A percentile compares a stretch with the other conserved stretches of the same genome.
phyloP scores from a whole-genome alignment of 805 yeast genomes.

The Kuraishia piskuri region DNA sequence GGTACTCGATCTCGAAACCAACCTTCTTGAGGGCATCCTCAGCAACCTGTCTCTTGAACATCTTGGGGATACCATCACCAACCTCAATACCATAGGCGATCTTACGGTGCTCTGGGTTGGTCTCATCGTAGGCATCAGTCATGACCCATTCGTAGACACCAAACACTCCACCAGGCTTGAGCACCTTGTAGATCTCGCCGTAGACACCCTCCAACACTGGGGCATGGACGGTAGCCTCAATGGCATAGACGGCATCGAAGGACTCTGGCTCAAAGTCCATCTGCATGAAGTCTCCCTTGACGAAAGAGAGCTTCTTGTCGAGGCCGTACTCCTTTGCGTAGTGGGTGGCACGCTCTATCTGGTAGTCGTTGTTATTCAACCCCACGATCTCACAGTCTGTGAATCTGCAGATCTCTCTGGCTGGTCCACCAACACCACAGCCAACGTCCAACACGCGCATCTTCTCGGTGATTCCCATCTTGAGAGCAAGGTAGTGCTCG shows the following conservation, averaged over 20 bases:
- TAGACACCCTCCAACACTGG: conserved; percentile 95
- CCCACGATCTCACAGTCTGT: conserved; percentile 85
- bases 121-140: conserved; percentile 89
- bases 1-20: conserved; percentile 76
- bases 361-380: conserved; percentile 93
- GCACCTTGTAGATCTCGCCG: conserved; percentile 85
- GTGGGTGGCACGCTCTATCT: conserved; percentile 82
- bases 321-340: conserved; percentile 63
- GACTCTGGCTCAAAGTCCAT: conserved; percentile 89
- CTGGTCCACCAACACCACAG: conserved; percentile 99
- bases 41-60: conserved; percentile 83
- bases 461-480: conserved; percentile 69
- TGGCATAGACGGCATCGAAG: conserved; percentile 95
- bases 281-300: conserved; percentile 98
- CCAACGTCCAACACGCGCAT: conserved; percentile 96
- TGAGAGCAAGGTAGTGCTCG: conserved; percentile 88
- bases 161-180: conserved; percentile 95
- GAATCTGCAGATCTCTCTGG: conserved; percentile 89
- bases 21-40: conserved; percentile 75
- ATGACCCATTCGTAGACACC: conserved; percentile 99
- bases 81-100: conserved; percentile 96
- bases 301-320: conserved; percentile 69
- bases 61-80: conserved; percentile 98
- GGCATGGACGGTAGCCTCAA: conserved; percentile 98
- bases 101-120: conserved; percentile 81